Evolutionary conservation across 768 basidiomycete species (phyloP), one percentile per base, ranked within the genome.

Genomic region (Xerocomellus intermedius): DNA sequence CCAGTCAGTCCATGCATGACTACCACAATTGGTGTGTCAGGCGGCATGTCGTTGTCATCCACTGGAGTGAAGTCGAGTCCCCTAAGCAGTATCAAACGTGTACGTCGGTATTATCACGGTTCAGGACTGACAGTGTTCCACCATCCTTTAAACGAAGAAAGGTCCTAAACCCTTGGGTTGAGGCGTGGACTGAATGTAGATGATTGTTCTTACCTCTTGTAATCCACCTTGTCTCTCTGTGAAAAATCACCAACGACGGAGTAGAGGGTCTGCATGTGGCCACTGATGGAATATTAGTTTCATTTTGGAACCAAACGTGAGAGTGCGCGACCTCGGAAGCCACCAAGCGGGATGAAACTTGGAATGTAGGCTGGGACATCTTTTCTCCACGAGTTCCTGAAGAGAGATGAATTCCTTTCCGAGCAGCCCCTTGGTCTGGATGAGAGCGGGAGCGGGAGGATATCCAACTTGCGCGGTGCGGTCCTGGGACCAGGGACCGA

Each of bases 1-100:
- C 70, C 70, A 22, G 70, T 71, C 22, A 71, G 50, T 26, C 70
- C 70, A 21, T 71, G 70, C 64, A 61, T 54, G 26, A 73, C 72
- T 4, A 71, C 71, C 26, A 71, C 53, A 35, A 71, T 61, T 19
- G 70, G 71, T 38, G 70, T 66, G 38, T 68, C 56, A 24, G 55
- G 38, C 12, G 45, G 48, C 46, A 73, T 47, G 50, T 57, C 42
- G n/a, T 30, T 42, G 28, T 62, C 55, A 48, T 71, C 66, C 16
- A 63, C 52, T 33, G 68, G 70, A 22, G 70, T 60, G 46, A 73
- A 73, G 46, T 71, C 70, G 33, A 71, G 69, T 48, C 70, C 70
- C 24, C 70, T 71, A 38, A n/a, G 37, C 1, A 51, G 38, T n/a
- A 48, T 61, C 10, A 48, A 38, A 53, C 8, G 17, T 16, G 32